Evolutionary conservation across 2,329 filamentous ascomycete species (phyloP).

Genomic region (Colletotrichum karsti): DNA sequence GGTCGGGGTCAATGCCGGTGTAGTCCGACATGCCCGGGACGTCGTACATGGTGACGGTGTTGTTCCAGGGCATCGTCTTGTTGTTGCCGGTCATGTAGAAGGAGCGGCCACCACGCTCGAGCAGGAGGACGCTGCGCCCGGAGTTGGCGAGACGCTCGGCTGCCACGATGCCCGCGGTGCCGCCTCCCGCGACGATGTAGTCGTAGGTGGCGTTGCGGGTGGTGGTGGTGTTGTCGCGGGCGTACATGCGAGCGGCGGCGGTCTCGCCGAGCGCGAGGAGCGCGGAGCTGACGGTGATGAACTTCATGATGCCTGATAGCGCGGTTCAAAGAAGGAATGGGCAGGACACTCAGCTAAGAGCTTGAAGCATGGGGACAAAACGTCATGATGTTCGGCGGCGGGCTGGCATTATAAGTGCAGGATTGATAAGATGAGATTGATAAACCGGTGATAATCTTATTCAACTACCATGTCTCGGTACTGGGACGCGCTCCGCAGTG

Average conservation of each 20-base stretch:
- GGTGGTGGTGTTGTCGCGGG: constrained; percentile 15
- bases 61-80: constrained; percentile 36
- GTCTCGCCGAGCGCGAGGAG: constrained; percentile 15
- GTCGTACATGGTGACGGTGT: constrained; percentile 33
- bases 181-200: constrained; percentile 29
- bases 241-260: neutral
- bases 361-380: too few relatives aligned
- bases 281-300: constrained; percentile 15
- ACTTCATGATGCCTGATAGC: constrained; percentile 15
- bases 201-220: constrained; percentile 27
- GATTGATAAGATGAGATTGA: constrained; percentile 16
- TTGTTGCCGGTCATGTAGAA: constrained; percentile 29
- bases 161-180: constrained; percentile 28
- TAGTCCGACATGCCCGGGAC: constrained; percentile 31
- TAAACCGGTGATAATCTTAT: neutral
- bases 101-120: constrained; percentile 22
- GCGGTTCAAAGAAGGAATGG: neutral
- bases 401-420: neutral
- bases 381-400: neutral
- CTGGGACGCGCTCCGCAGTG: neutral
- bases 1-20: constrained; percentile 9
- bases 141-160: constrained; percentile 28
- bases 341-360: neutral
- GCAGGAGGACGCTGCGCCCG: constrained; percentile 28
- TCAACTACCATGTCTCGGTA: neutral